Conservation (phyloP, 2,329 filamentous ascomycete genomes). For the Coleophoma cylindrospora region DNA sequence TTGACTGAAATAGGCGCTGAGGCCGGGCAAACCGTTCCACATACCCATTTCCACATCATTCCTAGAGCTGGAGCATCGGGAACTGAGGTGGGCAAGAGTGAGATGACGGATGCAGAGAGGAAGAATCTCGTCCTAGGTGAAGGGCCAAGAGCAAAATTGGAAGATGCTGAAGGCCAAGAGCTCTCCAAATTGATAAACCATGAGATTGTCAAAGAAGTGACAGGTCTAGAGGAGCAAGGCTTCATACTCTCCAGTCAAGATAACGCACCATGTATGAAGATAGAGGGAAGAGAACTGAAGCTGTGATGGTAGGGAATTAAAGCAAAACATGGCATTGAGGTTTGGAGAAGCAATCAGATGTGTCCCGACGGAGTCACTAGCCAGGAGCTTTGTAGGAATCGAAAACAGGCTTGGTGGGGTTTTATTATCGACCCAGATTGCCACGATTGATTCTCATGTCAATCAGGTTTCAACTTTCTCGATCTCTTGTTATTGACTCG, state of each 20-base stretch:
- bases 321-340: too few relatives aligned
- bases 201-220: background rate
- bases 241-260: background rate
- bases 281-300: background rate
- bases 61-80: slow-evolving; percentile 43
- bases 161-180: slow-evolving; percentile 6
- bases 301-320: too few relatives aligned
- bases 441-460: too few relatives aligned
- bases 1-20: slow-evolving; percentile 48
- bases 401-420: too few relatives aligned
- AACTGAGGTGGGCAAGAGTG: slow-evolving; percentile 1
- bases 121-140: slow-evolving; percentile 12
- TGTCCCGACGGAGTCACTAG: too few relatives aligned
- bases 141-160: slow-evolving; percentile 9
- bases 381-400: too few relatives aligned
- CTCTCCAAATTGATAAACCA: background rate
- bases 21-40: slow-evolving; percentile 87
- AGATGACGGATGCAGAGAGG: slow-evolving; percentile 11
- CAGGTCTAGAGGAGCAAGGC: background rate
- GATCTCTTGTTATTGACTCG: too few relatives aligned
- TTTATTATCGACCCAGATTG: too few relatives aligned
- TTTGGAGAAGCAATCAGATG: too few relatives aligned
- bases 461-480: too few relatives aligned
- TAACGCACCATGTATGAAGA: background rate
- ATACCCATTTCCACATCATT: slow-evolving; percentile 90